Conservation (phyloP, 257 asterid genomes). For the Solanum bulbocastanum region DNA sequence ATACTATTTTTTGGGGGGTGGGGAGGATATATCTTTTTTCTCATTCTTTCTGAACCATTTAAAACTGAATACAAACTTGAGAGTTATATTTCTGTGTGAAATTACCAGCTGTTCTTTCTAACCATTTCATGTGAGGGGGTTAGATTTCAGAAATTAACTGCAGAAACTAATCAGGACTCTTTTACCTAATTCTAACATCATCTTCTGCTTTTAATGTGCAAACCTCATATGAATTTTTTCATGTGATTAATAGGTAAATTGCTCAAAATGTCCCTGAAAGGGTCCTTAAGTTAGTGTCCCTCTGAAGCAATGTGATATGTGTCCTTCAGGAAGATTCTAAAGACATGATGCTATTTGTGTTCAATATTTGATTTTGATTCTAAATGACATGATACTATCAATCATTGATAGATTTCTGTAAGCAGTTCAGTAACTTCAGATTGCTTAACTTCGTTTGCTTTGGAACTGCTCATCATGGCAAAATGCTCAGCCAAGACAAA, state of each 20-base stretch:
- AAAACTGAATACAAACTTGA: not conserved
- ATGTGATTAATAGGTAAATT: not conserved
- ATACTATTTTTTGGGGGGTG: not conserved
- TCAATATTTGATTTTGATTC: not conserved
- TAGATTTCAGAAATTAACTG: not conserved
- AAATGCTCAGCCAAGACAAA: not conserved
- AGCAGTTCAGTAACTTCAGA: not conserved
- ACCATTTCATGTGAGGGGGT: not conserved
- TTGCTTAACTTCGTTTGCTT: not conserved
- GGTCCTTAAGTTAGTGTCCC: not conserved
- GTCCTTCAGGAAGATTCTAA: not conserved
- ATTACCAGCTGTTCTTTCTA: not conserved
- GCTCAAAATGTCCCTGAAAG: not conserved
- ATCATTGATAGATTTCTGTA: not conserved
- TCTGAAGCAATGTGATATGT: not conserved
- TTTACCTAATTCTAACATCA: not conserved
- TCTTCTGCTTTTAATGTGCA: not conserved
- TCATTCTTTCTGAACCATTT: not conserved
- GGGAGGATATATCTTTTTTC: not conserved
- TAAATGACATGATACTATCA: not conserved
- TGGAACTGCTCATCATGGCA: not conserved
- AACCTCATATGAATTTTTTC: not conserved
- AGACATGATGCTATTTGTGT: not conserved
- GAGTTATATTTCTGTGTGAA: not conserved
- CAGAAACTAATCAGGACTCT: not conserved